Conservation (phyloP, 768 basidiomycete genomes). For the Leccinum broughii region DNA sequence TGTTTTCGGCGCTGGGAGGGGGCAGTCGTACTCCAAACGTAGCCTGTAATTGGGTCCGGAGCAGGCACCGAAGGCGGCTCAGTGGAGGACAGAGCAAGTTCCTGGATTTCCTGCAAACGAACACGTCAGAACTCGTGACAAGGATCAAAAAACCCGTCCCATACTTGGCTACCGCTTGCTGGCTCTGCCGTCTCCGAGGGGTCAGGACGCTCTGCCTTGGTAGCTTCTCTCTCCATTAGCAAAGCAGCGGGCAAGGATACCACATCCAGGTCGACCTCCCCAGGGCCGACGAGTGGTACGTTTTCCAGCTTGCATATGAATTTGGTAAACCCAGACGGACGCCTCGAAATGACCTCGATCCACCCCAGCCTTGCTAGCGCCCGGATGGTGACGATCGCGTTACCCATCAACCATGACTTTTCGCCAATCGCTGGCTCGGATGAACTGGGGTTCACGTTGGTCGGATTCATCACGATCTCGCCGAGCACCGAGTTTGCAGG, state of each 20-base stretch:
- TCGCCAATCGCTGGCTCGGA: slow-evolving; percentile 48
- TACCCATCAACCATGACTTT: slow-evolving; percentile 86
- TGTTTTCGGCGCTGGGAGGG: slow-evolving; percentile 90
- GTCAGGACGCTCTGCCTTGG: slow-evolving; percentile 34
- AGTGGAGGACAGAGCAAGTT: slow-evolving; percentile 5
- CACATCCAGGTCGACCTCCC: slow-evolving; percentile 81
- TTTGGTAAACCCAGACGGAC: slow-evolving; percentile 87
- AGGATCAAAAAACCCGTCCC: slow-evolving; percentile 1
- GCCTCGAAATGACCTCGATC: slow-evolving; percentile 81
- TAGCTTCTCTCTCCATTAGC: slow-evolving; percentile 61
- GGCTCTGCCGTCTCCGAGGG: slow-evolving; percentile 15
- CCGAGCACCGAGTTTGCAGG: slow-evolving; percentile 78
- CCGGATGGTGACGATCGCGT: slow-evolving; percentile 82
- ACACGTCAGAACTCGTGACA: slow-evolving; percentile 8
- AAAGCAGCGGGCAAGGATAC: slow-evolving; percentile 70
- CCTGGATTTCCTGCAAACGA: slow-evolving; percentile 24
- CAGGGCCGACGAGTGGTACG: slow-evolving; percentile 79
- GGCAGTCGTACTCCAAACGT: slow-evolving; percentile 84
- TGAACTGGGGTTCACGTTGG: slow-evolving; percentile 27
- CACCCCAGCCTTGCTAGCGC: slow-evolving; percentile 75
- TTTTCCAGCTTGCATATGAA: slow-evolving; percentile 88
- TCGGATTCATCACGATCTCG: slow-evolving; percentile 73
- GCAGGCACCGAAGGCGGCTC: slow-evolving; percentile 31
- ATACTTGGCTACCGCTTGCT: slow-evolving; percentile 8
- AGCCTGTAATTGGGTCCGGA: slow-evolving; percentile 79